A percentile compares a stretch with the other conserved stretches of the same genome.
Conservation (phyloP, 192 early-diverging fungal species). For the Gaertneriomyces sp. region DNA sequence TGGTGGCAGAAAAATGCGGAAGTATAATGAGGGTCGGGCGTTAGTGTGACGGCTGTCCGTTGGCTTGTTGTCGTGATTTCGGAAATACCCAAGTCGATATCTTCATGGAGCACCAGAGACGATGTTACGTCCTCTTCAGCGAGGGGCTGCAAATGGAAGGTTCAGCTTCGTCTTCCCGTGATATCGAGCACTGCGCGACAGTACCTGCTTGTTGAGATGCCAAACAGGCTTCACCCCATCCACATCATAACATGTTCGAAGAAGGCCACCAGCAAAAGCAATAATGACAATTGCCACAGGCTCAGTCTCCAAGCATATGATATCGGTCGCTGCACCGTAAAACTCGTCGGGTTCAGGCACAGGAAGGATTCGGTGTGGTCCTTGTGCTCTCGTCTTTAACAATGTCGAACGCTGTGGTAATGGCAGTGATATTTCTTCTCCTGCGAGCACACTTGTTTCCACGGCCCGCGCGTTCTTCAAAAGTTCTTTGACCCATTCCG, state of each 20-base stretch:
- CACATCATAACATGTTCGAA: slow-evolving; percentile 20
- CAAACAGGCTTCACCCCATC: slow-evolving; percentile 13
- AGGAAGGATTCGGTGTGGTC: slow-evolving; percentile 51
- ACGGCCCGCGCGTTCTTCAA: slow-evolving; percentile 15
- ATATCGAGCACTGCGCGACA: too few species aligned
- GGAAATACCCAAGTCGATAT: slow-evolving; percentile 39
- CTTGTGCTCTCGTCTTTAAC: slow-evolving; percentile 30
- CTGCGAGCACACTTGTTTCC: slow-evolving; percentile 19
- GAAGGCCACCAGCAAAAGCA: slow-evolving; percentile 11
- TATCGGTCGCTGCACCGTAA: slow-evolving; percentile 16
- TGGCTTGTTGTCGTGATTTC: neutral
- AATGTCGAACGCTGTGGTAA: neutral
- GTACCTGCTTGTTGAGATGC: slow-evolving; percentile 9
- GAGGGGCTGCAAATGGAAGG: too few species aligned
- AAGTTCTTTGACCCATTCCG: slow-evolving; percentile 49
- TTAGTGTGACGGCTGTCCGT: slow-evolving; percentile 29
- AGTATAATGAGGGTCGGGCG: slow-evolving; percentile 56
- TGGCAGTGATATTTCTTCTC: slow-evolving; percentile 4
- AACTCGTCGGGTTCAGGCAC: slow-evolving; percentile 30
- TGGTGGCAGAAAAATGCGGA: slow-evolving; percentile 70
- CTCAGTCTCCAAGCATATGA: slow-evolving; percentile 2
- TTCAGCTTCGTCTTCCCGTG: too few species aligned
- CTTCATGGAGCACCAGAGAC: slow-evolving; percentile 23
- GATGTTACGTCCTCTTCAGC: too few species aligned
- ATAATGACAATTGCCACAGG: slow-evolving; percentile 13